These are phyloP conservation scores for Leishmania braziliensis DNA, from an alignment of 208 protist genomes.

Conservation along the genomic window DNA sequence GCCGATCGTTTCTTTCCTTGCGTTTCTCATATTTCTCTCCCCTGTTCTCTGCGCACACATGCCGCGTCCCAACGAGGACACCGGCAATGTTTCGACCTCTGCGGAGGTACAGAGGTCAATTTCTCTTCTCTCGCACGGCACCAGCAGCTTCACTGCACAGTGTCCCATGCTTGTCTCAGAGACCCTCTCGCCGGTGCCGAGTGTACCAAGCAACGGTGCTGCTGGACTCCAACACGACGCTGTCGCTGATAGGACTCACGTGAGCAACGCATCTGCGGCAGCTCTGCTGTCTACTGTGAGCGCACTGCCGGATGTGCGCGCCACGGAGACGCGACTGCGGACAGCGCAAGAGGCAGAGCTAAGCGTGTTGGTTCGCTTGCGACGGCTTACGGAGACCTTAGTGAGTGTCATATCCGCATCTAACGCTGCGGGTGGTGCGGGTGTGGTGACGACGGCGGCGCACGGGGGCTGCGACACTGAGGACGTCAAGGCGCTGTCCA, in stretches of 20 bases:
- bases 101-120: neutral
- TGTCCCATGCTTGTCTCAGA: neutral
- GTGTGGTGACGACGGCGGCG: neutral
- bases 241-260: neutral
- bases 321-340: slow-evolving; percentile 9
- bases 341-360: slow-evolving; percentile 2
- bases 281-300: neutral
- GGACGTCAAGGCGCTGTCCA: neutral
- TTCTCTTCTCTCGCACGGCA: neutral
- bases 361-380: slow-evolving; percentile 2
- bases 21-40: neutral
- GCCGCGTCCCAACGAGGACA: neutral
- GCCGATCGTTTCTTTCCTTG: neutral
- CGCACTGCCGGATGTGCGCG: neutral
- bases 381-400: neutral
- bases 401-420: neutral
- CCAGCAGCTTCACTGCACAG: neutral
- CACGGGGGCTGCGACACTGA: neutral
- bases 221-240: neutral
- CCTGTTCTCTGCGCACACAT: neutral
- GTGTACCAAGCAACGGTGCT: neutral
- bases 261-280: neutral
- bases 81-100: neutral
- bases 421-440: neutral
- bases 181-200: neutral